Percentiles rank a stretch among this genome's conserved stretches.
Evolutionary conservation across 768 basidiomycete species (phyloP).

Genomic region (Lentinula aciculospora): DNA sequence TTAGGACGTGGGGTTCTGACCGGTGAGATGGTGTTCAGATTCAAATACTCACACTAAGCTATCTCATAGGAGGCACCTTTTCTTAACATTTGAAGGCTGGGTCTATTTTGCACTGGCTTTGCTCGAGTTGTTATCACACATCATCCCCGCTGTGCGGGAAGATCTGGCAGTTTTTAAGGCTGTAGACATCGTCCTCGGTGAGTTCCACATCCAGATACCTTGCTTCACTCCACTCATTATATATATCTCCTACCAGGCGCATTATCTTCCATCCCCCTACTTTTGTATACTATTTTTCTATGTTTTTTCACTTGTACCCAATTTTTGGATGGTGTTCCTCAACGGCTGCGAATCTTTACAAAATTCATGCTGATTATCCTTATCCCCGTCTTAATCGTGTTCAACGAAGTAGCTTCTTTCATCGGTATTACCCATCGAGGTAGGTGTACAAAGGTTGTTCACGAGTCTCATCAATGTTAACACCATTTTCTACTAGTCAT

Average conservation of each 20-base stretch:
- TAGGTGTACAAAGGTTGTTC: too few species aligned
- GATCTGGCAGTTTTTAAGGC: slow-evolving; percentile 40
- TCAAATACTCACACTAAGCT: slow-evolving; percentile 3
- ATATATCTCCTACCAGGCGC: slow-evolving; percentile 29
- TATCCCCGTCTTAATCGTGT: slow-evolving; percentile 47
- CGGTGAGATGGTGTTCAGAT: too few species aligned
- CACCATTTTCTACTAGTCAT: background rate
- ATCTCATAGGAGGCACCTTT: slow-evolving; percentile 41
- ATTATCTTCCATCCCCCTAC: slow-evolving; percentile 58
- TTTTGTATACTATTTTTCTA: slow-evolving; percentile 59
- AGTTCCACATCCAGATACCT: slow-evolving; percentile 17
- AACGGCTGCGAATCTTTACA: slow-evolving; percentile 36
- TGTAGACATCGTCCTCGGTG: slow-evolving; percentile 61
- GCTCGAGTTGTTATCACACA: slow-evolving; percentile 55
- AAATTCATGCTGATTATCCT: slow-evolving; percentile 42
- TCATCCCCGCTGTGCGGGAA: slow-evolving; percentile 44
- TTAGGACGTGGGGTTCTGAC: slow-evolving; percentile 40
- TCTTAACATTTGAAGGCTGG: slow-evolving; percentile 60
- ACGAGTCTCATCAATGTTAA: background rate
- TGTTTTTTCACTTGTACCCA: slow-evolving; percentile 49
- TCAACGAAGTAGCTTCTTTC: slow-evolving; percentile 64
- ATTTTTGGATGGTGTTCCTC: slow-evolving; percentile 49
- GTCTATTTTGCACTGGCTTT: slow-evolving; percentile 53
- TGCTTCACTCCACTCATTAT: background rate
- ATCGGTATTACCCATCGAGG: slow-evolving; percentile 46